Percentiles rank a stretch among this genome's conserved stretches.
phyloP scores from a whole-genome alignment of 1,284 basidiomycete species.

The Tilletia horrida region DNA sequence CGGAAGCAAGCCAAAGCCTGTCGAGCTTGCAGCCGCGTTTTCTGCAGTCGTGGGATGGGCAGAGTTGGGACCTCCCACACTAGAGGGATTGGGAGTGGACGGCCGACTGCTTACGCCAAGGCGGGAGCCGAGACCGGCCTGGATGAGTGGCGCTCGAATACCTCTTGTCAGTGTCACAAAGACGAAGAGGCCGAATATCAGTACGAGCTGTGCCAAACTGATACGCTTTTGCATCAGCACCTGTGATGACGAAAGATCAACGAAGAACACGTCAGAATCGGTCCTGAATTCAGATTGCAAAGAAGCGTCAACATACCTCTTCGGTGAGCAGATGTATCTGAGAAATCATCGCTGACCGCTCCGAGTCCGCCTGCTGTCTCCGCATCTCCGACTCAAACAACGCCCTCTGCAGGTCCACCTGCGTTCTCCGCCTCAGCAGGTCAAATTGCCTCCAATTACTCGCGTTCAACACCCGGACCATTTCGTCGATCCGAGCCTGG shows the following conservation, averaged over 20 bases:
- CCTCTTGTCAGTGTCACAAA: conserved; percentile 81
- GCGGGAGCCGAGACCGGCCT: background rate
- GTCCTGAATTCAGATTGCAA: background rate
- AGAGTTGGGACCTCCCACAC: background rate
- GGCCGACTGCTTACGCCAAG: background rate
- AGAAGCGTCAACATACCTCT: conserved; percentile 57
- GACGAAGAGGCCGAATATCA: conserved; percentile 72
- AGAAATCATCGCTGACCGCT: conserved; percentile 66
- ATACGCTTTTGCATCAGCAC: conserved; percentile 77
- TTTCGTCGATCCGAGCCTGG: conserved; percentile 62
- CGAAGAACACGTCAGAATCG: background rate
- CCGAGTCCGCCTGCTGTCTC: conserved; percentile 66
- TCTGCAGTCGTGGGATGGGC: background rate
- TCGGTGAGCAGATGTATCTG: conserved; percentile 70
- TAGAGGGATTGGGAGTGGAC: background rate
- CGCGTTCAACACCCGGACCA: conserved; percentile 60
- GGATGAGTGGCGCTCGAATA: conserved; percentile 39
- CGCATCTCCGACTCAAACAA: conserved; percentile 71
- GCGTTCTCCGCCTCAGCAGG: conserved; percentile 33
- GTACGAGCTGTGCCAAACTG: conserved; percentile 74
- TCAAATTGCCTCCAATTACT: conserved; percentile 60
- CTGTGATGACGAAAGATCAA: conserved; percentile 55
- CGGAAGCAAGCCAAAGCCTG: background rate
- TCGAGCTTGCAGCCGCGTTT: background rate
- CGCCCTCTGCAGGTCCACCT: conserved; percentile 65